A percentile compares a stretch with the other conserved stretches of the same genome.
phyloP scores from a whole-genome alignment of 2,329 filamentous ascomycete species.

The Pseudocercospora cruenta region DNA sequence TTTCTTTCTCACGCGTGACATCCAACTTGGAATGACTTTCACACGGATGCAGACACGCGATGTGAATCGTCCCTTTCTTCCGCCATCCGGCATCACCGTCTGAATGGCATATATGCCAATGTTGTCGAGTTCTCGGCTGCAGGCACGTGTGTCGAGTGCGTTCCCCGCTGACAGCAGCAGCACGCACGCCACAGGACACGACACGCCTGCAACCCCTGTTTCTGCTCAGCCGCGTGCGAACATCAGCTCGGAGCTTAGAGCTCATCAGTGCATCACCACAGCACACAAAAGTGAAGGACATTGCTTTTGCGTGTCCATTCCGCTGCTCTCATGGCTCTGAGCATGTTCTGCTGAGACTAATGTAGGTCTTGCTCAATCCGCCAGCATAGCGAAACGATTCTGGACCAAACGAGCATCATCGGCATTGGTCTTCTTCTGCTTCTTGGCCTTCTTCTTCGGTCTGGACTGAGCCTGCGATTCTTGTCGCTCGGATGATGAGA shows the following conservation, averaged over 20 bases:
- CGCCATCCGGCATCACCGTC: neutral
- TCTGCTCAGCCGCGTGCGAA: neutral
- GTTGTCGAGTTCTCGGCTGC: neutral
- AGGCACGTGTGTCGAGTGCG: neutral
- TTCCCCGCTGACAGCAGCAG: neutral
- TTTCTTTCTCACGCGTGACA: too few relatives aligned
- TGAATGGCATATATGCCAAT: neutral
- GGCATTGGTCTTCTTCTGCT: slow-evolving; percentile 67
- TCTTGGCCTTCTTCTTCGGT: slow-evolving; percentile 54
- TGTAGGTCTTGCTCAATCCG: slow-evolving; percentile 6
- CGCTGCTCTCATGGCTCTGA: too few relatives aligned
- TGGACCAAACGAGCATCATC: slow-evolving; percentile 7
- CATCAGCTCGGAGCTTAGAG: too few relatives aligned
- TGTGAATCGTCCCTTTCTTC: neutral
- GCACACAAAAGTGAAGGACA: too few relatives aligned
- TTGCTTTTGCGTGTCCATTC: too few relatives aligned
- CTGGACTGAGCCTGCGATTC: slow-evolving; percentile 61
- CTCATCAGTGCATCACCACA: too few relatives aligned
- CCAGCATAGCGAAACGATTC: slow-evolving; percentile 29
- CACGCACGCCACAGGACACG: neutral
- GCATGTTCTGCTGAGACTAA: too few relatives aligned
- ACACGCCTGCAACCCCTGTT: neutral
- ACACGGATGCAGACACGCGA: neutral
- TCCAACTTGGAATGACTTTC: too few relatives aligned
- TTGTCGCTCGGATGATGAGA: slow-evolving; percentile 8